Evolutionary conservation across 1,284 basidiomycete species (phyloP).

Genomic region (Ganoderma resinaceum): DNA sequence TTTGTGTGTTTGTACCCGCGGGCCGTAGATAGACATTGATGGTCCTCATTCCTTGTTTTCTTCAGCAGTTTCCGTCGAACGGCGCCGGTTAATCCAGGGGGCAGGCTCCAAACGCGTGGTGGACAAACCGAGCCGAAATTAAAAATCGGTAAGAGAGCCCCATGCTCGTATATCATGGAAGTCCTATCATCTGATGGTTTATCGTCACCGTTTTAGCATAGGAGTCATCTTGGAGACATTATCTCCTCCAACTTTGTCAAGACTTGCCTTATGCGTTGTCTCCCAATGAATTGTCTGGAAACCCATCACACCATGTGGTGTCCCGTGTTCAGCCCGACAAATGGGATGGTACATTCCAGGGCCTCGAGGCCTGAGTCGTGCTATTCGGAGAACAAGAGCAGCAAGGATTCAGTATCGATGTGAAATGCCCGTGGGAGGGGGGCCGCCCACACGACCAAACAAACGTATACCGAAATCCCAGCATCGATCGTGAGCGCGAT

Average conservation of each 20-base stretch:
- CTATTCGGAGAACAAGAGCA: background rate
- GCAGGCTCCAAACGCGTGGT: background rate
- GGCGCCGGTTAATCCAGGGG: too few relatives aligned
- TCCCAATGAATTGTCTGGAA: background rate
- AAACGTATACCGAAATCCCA: background rate
- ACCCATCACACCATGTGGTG: background rate
- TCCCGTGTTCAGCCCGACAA: background rate
- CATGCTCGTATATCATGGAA: background rate
- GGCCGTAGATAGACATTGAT: too few relatives aligned
- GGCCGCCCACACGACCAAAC: slow-evolving; percentile 1
- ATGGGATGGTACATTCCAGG: background rate
- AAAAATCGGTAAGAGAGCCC: background rate
- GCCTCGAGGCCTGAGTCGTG: background rate
- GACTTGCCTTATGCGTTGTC: background rate
- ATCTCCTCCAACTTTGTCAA: background rate
- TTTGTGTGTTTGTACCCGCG: too few relatives aligned
- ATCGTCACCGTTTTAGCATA: background rate
- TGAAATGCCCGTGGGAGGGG: background rate
- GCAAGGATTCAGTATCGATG: background rate
- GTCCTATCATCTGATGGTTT: background rate
- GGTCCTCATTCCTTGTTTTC: too few relatives aligned
- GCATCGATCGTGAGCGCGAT: background rate
- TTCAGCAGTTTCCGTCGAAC: too few relatives aligned
- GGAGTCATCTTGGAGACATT: background rate
- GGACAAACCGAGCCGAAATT: background rate